Conservation (phyloP, 345 rosid genomes). For the Moricandia arvensis region DNA sequence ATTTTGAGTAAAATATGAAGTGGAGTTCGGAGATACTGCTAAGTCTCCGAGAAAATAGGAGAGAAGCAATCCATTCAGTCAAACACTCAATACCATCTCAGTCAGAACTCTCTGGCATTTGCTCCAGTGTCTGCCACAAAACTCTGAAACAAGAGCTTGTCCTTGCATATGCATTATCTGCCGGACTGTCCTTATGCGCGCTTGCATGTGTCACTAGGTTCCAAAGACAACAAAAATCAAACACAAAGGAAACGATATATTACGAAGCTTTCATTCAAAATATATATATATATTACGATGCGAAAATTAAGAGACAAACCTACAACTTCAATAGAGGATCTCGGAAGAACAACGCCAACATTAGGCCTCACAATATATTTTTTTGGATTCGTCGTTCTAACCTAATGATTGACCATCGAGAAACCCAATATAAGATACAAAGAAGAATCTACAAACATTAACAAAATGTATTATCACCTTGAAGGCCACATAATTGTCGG, state of each 20-base stretch:
- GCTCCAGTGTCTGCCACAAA: constrained; percentile 58
- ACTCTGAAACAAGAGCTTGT: constrained; percentile 58
- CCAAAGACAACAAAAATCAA: background rate
- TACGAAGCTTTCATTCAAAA: too few relatives aligned
- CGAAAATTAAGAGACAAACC: constrained; percentile 41
- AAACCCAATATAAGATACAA: constrained; percentile 15
- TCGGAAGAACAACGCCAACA: constrained; percentile 71
- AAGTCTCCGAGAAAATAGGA: background rate
- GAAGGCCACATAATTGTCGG: constrained; percentile 71
- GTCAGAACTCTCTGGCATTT: constrained; percentile 59
- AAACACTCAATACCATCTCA: constrained; percentile 52
- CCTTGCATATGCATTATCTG: constrained; percentile 88
- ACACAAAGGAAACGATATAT: too few relatives aligned
- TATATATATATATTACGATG: too few relatives aligned
- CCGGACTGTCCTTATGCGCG: constrained; percentile 74
- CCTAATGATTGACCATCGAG: constrained; percentile 39
- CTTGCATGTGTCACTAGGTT: constrained; percentile 85
- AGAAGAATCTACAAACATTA: background rate
- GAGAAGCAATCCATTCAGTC: background rate
- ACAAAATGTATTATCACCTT: constrained; percentile 51
- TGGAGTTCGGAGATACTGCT: too few relatives aligned
- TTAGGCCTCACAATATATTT: constrained; percentile 83
- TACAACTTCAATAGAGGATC: constrained; percentile 67
- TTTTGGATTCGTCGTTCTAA: constrained; percentile 81
- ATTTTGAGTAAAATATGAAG: too few relatives aligned